A percentile compares a stretch with the other conserved stretches of the same genome.
phyloP scores from a whole-genome alignment of 805 yeast genomes.

The Candida easanensis region DNA sequence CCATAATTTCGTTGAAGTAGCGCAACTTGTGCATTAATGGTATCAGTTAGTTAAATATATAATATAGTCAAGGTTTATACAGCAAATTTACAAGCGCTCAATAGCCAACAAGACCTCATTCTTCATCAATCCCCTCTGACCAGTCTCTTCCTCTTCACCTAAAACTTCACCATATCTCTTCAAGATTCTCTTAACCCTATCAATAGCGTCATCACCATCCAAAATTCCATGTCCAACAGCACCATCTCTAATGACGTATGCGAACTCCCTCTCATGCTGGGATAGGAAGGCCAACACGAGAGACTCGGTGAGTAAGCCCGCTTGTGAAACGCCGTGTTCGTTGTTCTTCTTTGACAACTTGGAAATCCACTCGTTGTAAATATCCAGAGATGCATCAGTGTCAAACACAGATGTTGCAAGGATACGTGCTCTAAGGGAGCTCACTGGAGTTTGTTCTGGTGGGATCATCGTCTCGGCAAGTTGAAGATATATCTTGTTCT shows the following conservation, averaged over 20 bases:
- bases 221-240: constrained; percentile 38
- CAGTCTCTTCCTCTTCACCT: constrained; percentile 37
- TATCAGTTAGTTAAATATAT: no score
- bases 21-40: no score
- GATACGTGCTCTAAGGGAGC: constrained; percentile 39
- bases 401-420: constrained; percentile 40
- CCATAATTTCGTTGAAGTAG: no score
- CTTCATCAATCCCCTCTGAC: constrained; percentile 11
- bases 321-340: constrained; percentile 35
- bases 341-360: constrained; percentile 34
- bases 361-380: constrained; percentile 46
- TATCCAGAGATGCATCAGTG: constrained; percentile 36
- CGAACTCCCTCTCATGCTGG: constrained; percentile 51
- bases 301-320: constrained; percentile 46
- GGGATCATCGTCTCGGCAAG: constrained; percentile 39
- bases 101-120: constrained; percentile 18
- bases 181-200: constrained; percentile 40
- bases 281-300: constrained; percentile 42
- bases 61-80: no score
- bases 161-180: constrained; percentile 50
- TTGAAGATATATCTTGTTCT: constrained; percentile 30
- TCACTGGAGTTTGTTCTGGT: constrained; percentile 24
- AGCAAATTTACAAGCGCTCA: constrained; percentile 13
- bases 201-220: constrained; percentile 38
- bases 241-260: constrained; percentile 47